phyloP scores from a whole-genome alignment of 352 stramenopile species.

The Phytophthora tentaculata region DNA sequence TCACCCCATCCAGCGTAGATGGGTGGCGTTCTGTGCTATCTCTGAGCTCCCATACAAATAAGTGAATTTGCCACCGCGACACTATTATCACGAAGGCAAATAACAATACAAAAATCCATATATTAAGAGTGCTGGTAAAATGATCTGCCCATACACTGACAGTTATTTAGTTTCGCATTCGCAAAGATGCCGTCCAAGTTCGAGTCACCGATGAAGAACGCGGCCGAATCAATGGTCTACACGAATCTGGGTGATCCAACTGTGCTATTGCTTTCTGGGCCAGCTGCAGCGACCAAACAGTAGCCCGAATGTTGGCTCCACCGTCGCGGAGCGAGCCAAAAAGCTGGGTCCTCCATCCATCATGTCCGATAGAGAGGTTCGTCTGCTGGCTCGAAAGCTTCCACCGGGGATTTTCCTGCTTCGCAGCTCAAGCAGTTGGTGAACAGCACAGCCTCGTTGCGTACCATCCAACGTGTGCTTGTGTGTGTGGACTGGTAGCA shows the following conservation, averaged over 20 bases:
- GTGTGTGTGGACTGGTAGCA: not conserved
- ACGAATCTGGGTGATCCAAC: not conserved
- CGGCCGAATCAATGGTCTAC: not conserved
- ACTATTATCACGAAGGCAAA: not conserved
- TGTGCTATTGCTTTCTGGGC: not conserved
- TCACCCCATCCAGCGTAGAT: too few relatives aligned
- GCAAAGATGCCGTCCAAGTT: not conserved
- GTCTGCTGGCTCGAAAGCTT: not conserved
- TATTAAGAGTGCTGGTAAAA: not conserved
- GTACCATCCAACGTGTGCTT: not conserved
- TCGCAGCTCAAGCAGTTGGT: not conserved
- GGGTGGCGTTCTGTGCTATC: too few relatives aligned
- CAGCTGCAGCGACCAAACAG: not conserved
- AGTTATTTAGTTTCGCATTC: not conserved
- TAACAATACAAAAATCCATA: not conserved
- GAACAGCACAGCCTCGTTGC: not conserved
- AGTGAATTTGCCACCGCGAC: not conserved
- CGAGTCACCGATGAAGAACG: not conserved
- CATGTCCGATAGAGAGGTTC: conserved; percentile 1
- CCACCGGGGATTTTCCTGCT: not conserved
- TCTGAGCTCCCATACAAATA: not conserved
- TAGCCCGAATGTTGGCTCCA: not conserved
- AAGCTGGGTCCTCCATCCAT: not conserved
- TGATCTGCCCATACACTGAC: not conserved
- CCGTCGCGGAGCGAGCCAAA: not conserved